Evolutionary conservation across 257 asterid genomes (phyloP).

Genomic region (Catharanthus roseus): DNA sequence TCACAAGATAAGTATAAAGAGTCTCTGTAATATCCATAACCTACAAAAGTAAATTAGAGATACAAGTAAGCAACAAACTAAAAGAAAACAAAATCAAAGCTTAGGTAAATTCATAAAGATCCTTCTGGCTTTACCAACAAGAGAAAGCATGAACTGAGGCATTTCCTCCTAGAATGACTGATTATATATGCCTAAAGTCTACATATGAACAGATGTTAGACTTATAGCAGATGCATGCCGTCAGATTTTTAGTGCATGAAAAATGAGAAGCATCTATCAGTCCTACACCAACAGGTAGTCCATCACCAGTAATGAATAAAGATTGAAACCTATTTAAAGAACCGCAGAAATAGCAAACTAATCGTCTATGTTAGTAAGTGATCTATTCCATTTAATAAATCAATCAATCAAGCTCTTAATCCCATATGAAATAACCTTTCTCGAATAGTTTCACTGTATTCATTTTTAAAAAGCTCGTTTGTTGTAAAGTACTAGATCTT

Average conservation of each 20-base stretch:
- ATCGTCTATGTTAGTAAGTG: background rate
- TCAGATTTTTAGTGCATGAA: background rate
- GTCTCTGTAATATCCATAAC: constrained; percentile 63
- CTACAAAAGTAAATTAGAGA: constrained; percentile 27
- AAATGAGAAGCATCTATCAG: background rate
- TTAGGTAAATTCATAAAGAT: background rate
- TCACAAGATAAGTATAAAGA: constrained; percentile 42
- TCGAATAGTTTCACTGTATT: background rate
- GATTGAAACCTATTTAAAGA: background rate
- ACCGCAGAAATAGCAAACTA: background rate
- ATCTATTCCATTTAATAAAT: background rate
- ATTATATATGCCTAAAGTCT: background rate
- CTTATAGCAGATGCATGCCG: background rate
- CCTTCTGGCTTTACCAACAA: background rate
- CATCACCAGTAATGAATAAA: background rate
- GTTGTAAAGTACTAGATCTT: background rate
- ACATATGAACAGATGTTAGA: background rate
- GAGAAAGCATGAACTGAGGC: background rate
- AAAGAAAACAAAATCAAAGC: background rate
- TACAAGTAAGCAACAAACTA: constrained; percentile 4
- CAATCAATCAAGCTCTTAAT: background rate
- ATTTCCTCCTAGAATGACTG: background rate
- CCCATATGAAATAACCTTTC: background rate
- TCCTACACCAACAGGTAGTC: background rate
- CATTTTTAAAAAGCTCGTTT: background rate